Base-by-base conservation (phyloP, 2,329 filamentous ascomycete genomes). In the Purpureocillium takamizusanense region DNA sequence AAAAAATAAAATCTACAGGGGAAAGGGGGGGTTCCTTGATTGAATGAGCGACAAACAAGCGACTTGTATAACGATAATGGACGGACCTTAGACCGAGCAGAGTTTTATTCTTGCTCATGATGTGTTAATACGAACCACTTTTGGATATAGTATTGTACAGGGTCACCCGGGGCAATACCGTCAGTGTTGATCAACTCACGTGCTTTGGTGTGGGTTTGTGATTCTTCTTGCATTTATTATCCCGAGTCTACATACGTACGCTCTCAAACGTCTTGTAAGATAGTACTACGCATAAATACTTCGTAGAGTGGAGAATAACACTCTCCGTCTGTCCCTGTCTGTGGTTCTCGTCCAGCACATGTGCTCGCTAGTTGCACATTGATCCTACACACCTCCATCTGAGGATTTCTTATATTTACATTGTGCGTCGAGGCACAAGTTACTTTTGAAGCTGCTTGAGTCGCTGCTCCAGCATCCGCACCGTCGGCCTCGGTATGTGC, bases 401-500 rank as follows among this genome's bases (percentile, higher is more conserved):
- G n/a, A n/a, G n/a, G n/a, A n/a, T n/a, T n/a, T n/a, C n/a, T n/a
- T 31, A 12, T 16, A n/a, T 35, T 3, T 36, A 38, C 36, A 32
- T 2, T 36, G 16, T 29, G 17, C n/a, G 11, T 23, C 2, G n/a
- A 23, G 16, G 16, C 21, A 10, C n/a, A 25, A 9, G 33, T 40
- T 31, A 43, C 21, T 35, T 31, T 32, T 43, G 45, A 8, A 50
- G 38, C 34, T 59, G 51, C 52, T 62, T 62, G 44, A 75, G 35
- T 36, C 62, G 66, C 56, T 66, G 67, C 57, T 77, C 64, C 21
- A 88, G 62, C 43, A 85, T 54, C 38, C 67, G 71, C 36, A 83
- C 61, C 2, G 78, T 78, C 23, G 78, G 67, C 47, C 71, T 78
- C 2, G 87, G 85, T 38, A 89, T 70, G 63, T 83, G 85, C 39